Evolutionary conservation across 257 asterid species (phyloP).

Genomic region (Fraxinus cuspidata): DNA sequence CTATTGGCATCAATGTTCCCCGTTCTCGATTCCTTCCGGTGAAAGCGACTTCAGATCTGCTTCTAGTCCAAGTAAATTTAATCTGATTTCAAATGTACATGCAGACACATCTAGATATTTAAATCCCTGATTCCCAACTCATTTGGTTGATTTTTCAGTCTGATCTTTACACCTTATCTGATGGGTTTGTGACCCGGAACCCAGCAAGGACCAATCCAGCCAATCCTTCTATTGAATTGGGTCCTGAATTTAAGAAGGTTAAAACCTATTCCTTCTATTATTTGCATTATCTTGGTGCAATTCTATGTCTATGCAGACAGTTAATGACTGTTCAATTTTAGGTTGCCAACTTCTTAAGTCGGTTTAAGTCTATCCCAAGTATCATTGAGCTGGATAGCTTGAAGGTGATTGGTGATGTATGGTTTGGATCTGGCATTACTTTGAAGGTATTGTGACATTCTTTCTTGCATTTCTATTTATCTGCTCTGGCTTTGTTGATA

Average conservation of each 20-base stretch:
- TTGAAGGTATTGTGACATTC: constrained; percentile 58
- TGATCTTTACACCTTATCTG: constrained; percentile 86
- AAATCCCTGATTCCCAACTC: constrained; percentile 12
- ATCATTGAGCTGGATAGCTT: constrained; percentile 82
- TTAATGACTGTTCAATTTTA: neutral
- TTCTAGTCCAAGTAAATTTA: constrained; percentile 82
- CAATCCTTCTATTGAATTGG: constrained; percentile 89
- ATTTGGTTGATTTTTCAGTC: constrained; percentile 57
- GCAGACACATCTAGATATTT: neutral
- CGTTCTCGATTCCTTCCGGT: constrained; percentile 97
- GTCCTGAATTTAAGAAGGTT: constrained; percentile 99
- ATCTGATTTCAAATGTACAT: neutral
- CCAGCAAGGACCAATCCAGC: constrained; percentile 76
- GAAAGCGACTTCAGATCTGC: constrained; percentile 38
- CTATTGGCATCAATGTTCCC: constrained; percentile 93
- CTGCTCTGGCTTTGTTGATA: neutral
- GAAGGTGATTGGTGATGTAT: constrained; percentile 90
- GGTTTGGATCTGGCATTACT: constrained; percentile 76
- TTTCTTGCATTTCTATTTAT: neutral
- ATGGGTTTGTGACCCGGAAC: constrained; percentile 80
- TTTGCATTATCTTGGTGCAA: neutral
- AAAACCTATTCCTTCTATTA: constrained; percentile 18
- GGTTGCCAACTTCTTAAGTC: constrained; percentile 59
- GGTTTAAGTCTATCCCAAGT: constrained; percentile 95
- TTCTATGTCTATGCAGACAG: constrained; percentile 15